Percentiles rank a stretch among this genome's conserved stretches.
These are phyloP conservation scores for Cladosporium phlei DNA, from an alignment of 2,329 filamentous ascomycete genomes.

Conservation along the genomic window DNA sequence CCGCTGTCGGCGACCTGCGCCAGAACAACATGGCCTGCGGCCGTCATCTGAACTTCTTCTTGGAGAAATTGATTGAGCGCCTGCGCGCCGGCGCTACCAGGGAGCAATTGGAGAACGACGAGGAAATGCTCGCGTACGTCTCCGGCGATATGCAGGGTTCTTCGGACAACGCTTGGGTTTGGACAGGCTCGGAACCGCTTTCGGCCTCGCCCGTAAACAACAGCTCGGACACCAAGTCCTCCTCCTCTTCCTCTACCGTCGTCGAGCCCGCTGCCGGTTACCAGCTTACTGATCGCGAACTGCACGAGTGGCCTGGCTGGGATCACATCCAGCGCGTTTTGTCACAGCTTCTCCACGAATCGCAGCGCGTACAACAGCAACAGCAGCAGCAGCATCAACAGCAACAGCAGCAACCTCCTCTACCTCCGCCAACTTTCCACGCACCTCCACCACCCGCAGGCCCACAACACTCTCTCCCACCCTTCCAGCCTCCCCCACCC, in stretches of 20 bases:
- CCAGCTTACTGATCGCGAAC: constrained; percentile 25
- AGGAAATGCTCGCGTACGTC: constrained; percentile 82
- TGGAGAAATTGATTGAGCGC: constrained; percentile 60
- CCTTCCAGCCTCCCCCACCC: constrained; percentile 13
- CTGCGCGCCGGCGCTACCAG: constrained; percentile 39
- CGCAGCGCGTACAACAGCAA: constrained; percentile 27
- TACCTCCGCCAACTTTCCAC: constrained; percentile 20
- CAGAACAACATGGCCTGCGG: constrained; percentile 75
- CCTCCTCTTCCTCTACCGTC: background rate
- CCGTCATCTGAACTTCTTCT: constrained; percentile 75
- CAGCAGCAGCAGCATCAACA: constrained; percentile 19
- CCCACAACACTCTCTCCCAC: constrained; percentile 16
- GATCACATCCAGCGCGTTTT: constrained; percentile 63
- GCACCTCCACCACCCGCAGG: constrained; percentile 10
- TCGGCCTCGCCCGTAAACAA: background rate
- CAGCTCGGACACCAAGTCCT: background rate
- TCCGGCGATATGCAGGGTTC: constrained; percentile 81
- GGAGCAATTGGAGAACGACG: constrained; percentile 58
- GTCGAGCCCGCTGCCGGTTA: constrained; percentile 14
- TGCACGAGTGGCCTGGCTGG: constrained; percentile 75
- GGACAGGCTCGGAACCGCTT: constrained; percentile 43
- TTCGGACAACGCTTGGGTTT: constrained; percentile 77
- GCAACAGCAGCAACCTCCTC: constrained; percentile 17
- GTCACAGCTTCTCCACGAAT: constrained; percentile 49
- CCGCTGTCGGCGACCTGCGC: constrained; percentile 65